Evolutionary conservation across 2,329 filamentous ascomycete genomes (phyloP).

Genomic region (Moelleriella libera): DNA sequence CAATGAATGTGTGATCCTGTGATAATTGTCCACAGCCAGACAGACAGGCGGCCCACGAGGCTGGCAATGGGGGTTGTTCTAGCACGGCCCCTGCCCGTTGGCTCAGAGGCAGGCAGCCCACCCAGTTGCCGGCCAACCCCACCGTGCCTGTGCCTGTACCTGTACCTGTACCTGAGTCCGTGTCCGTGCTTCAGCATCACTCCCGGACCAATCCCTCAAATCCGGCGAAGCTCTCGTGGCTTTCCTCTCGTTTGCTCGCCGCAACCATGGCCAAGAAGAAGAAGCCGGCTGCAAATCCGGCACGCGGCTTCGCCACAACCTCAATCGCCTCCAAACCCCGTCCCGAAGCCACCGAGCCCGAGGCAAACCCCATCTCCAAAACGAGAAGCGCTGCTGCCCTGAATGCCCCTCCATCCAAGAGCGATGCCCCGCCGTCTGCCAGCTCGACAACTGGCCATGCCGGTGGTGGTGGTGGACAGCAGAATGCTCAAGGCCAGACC

Average conservation of each 20-base stretch:
- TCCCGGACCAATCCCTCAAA: too few relatives aligned
- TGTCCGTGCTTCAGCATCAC: too few relatives aligned
- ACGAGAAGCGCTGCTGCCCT: constrained; percentile 9
- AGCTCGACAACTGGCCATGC: not conserved
- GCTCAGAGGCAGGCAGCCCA: too few relatives aligned
- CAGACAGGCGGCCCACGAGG: too few relatives aligned
- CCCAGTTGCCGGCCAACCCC: too few relatives aligned
- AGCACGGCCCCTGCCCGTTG: too few relatives aligned
- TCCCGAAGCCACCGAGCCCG: constrained; percentile 37
- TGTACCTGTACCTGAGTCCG: too few relatives aligned
- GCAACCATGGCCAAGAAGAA: constrained; percentile 75
- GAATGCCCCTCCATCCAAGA: constrained; percentile 5
- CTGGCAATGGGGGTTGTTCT: too few relatives aligned
- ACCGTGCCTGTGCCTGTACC: too few relatives aligned
- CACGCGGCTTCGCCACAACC: constrained; percentile 84
- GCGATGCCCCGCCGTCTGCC: constrained; percentile 14
- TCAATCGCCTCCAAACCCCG: constrained; percentile 76
- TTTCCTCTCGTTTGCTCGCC: not conserved
- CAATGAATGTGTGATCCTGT: too few relatives aligned
- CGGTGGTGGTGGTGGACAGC: constrained; percentile 2
- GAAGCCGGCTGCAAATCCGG: constrained; percentile 76
- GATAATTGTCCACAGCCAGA: too few relatives aligned
- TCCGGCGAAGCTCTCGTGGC: not conserved
- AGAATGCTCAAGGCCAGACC: constrained; percentile 23
- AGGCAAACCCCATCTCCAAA: constrained; percentile 13